Base-by-base conservation (phyloP, 2,329 filamentous ascomycete genomes). In the Fusarium pseudocircinatum region DNA sequence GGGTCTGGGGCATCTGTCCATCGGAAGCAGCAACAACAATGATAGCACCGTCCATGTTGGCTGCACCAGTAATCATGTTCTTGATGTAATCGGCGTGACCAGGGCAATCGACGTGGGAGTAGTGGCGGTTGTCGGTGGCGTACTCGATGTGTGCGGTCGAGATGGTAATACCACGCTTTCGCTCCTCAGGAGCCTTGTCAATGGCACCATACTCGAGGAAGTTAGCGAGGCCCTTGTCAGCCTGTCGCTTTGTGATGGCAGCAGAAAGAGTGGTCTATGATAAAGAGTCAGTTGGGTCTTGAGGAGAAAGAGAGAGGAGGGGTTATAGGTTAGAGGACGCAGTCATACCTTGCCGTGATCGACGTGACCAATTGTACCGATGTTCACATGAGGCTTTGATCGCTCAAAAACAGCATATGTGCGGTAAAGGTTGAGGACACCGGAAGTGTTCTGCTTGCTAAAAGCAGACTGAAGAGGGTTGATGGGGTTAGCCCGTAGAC, bases 41-140 rank as follows among this genome's bases (percentile, higher is more conserved):
- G 83, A 99, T 96, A 80, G 96, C 96, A 80, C 96, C 96, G 80
- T 99, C 96, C 96, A 99, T 99, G 89, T 95, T 97, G 80, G 97
- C 96, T 73, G 96, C 95, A 91, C 96, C 96, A 77, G 96, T 99
- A 85, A 99, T 99, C 96, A 99, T 99, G 92, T 99, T 99, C 91
- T 99, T 99, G 89, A 99, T 98, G 90, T 99, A 99, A 94, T 99
- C 96, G 86, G 96, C 96, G 92, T 99, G 96, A 86, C 96, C 96
- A 67, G 96, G 96, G 86, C 96, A 99, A 90, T 99, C 96, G 88
- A 99, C 96, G 90, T 99, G 96, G 80, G 96, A 96, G 87, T 99
- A 99, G 88, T 99, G 96, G 82, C 96, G 93, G 82, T 88, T 89
- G 1, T 97, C 94, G 83, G 96, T 99, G 79, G 94, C 87, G 89